These are phyloP conservation scores for Albifimbria verrucaria DNA, from an alignment of 2,329 filamentous ascomycete genomes.

Conservation along the genomic window DNA sequence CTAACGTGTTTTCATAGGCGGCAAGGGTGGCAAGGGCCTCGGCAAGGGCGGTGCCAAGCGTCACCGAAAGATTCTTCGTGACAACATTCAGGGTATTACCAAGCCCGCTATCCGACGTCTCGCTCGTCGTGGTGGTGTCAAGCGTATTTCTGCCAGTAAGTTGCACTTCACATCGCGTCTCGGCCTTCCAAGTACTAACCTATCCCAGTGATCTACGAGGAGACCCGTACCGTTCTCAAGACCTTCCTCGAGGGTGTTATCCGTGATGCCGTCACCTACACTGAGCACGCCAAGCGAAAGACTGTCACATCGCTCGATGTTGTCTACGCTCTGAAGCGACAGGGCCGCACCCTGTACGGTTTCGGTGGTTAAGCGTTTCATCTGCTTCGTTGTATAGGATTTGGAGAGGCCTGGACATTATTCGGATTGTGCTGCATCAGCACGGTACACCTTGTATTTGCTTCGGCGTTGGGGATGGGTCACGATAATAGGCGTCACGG, in stretches of 20 bases:
- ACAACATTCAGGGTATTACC: constrained; percentile 99
- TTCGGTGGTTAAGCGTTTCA: constrained; percentile 70
- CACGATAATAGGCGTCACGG: constrained; percentile 32
- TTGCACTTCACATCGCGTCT: constrained; percentile 13
- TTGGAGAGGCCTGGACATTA: constrained; percentile 4
- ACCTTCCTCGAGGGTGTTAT: constrained; percentile 76
- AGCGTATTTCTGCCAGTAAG: constrained; percentile 97
- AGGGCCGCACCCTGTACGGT: constrained; percentile 78
- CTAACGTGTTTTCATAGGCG: constrained; percentile 61
- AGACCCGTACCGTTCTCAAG: constrained; percentile 75
- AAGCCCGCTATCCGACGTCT: constrained; percentile 99
- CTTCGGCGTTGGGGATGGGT: constrained; percentile 28
- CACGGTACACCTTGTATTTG: constrained; percentile 21
- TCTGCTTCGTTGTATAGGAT: constrained; percentile 9
- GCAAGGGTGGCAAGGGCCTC: constrained; percentile 96
- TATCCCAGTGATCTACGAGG: constrained; percentile 66
- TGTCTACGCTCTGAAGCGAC: constrained; percentile 66
- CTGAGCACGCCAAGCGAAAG: constrained; percentile 79
- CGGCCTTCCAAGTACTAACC: constrained; percentile 10
- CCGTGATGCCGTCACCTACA: constrained; percentile 74
- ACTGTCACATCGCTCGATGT: constrained; percentile 70
- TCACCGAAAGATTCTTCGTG: constrained; percentile 97
- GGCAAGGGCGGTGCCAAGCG: constrained; percentile 98
- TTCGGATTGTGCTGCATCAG: constrained; percentile 10
- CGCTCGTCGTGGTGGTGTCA: constrained; percentile 98